Evolutionary conservation across 2,329 filamentous ascomycete genomes (phyloP).

Genomic region (Hyphodiscus sp.): DNA sequence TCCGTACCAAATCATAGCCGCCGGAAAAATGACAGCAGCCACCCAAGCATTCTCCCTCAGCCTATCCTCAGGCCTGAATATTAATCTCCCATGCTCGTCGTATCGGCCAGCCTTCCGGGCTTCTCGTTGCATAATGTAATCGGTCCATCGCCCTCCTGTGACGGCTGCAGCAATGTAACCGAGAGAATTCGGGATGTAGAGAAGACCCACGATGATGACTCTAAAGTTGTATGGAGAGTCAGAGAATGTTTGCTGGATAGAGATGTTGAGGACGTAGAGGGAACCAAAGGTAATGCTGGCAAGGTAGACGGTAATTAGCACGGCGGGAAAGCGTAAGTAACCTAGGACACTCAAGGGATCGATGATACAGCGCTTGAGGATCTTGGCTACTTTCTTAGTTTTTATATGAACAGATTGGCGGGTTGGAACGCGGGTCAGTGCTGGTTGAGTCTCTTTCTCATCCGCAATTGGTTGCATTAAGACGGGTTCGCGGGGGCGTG

Average conservation of each 20-base stretch:
- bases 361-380: slow-evolving; percentile 56
- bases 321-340: slow-evolving; percentile 68
- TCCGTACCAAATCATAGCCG: slow-evolving; percentile 67
- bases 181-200: slow-evolving; percentile 70
- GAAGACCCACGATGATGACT: slow-evolving; percentile 62
- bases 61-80: slow-evolving; percentile 71
- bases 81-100: slow-evolving; percentile 57
- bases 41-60: slow-evolving; percentile 80
- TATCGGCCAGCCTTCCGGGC: slow-evolving; percentile 64
- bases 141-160: slow-evolving; percentile 71
- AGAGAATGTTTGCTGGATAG: slow-evolving; percentile 64
- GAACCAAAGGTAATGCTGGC: slow-evolving; percentile 69
- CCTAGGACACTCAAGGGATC: slow-evolving; percentile 66
- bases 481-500: slow-evolving; percentile 1
- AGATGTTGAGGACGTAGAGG: slow-evolving; percentile 73
- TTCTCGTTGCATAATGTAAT: slow-evolving; percentile 72
- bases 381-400: slow-evolving; percentile 45
- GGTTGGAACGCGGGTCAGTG: slow-evolving; percentile 49
- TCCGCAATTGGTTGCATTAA: slow-evolving; percentile 3
- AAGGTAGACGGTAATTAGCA: slow-evolving; percentile 66
- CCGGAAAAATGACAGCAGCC: slow-evolving; percentile 63
- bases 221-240: slow-evolving; percentile 60
- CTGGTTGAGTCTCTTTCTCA: slow-evolving; percentile 9
- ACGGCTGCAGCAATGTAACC: slow-evolving; percentile 67
- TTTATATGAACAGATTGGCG: slow-evolving; percentile 53